These are phyloP conservation scores for Cryphonectria carpinicola DNA, from an alignment of 2,329 filamentous ascomycete genomes.

Conservation along the genomic window DNA sequence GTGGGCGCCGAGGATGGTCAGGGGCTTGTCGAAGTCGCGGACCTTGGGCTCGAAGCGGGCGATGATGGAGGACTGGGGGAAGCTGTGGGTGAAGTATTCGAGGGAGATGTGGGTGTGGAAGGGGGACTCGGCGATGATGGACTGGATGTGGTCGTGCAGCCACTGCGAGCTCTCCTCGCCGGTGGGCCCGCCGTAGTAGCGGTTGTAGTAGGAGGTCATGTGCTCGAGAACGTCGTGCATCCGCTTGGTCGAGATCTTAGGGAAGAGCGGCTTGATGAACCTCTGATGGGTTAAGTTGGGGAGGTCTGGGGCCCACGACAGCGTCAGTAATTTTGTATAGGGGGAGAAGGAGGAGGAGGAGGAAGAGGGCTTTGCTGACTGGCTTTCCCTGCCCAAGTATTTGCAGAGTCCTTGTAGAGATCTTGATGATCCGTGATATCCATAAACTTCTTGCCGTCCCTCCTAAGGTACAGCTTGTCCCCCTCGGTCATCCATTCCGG, in stretches of 20 bases:
- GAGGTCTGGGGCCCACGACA: conserved; percentile 34
- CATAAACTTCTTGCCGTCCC: conserved; percentile 71
- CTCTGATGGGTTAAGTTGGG: conserved; percentile 52
- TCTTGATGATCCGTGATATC: conserved; percentile 70
- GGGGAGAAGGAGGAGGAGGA: too few relatives aligned
- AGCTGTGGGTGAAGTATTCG: conserved; percentile 64
- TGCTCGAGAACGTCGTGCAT: conserved; percentile 68
- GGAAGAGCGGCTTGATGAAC: conserved; percentile 59
- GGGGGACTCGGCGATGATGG: conserved; percentile 40
- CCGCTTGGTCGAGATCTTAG: conserved; percentile 62
- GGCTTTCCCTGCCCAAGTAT: conserved; percentile 36
- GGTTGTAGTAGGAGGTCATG: conserved; percentile 63
- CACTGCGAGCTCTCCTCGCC: conserved; percentile 41
- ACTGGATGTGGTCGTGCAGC: conserved; percentile 42
- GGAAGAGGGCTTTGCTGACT: conserved; percentile 30
- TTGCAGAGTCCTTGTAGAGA: conserved; percentile 40
- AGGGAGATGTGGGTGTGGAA: conserved; percentile 44
- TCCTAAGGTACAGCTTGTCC: conserved; percentile 71
- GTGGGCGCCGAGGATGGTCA: conserved; percentile 67
- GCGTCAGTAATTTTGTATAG: conserved; percentile 2
- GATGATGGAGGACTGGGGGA: conserved; percentile 73
- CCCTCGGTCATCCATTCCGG: conserved; percentile 72
- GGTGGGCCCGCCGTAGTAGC: conserved; percentile 52
- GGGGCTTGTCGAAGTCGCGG: conserved; percentile 38
- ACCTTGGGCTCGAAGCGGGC: conserved; percentile 61